phyloP scores from a whole-genome alignment of 1,139 yeast genomes.

The Sugiyamaella pinicola region DNA sequence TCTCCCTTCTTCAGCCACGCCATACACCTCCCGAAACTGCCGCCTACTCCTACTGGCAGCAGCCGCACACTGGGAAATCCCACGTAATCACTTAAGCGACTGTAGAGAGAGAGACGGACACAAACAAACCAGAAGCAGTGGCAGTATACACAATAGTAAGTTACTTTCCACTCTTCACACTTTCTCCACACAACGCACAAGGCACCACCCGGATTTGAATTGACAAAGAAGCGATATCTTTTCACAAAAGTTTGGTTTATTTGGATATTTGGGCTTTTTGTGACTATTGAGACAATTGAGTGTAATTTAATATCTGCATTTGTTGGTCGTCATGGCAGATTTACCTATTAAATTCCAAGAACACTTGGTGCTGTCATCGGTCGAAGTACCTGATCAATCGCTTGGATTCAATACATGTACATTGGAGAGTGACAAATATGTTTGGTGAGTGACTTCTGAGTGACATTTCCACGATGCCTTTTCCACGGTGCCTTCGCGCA shows the following conservation, averaged over 20 bases:
- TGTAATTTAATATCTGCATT: constrained; percentile 4
- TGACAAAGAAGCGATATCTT: not conserved
- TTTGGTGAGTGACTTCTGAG: constrained; percentile 45
- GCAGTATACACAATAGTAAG: too few relatives aligned
- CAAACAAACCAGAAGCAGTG: too few relatives aligned
- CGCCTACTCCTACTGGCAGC: too few relatives aligned
- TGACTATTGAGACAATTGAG: constrained; percentile 9
- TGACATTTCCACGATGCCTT: not conserved
- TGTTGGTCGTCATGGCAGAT: constrained; percentile 47
- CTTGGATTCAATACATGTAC: constrained; percentile 94
- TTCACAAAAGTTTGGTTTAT: not conserved
- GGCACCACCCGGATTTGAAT: not conserved
- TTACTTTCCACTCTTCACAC: not conserved
- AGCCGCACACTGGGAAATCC: too few relatives aligned
- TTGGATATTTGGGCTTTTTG: too few relatives aligned
- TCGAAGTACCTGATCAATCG: constrained; percentile 81
- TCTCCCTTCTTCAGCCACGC: too few relatives aligned
- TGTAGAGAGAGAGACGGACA: too few relatives aligned
- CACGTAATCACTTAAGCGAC: too few relatives aligned
- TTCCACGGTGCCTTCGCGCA: not conserved
- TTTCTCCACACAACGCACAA: constrained; percentile 13
- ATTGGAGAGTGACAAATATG: constrained; percentile 86
- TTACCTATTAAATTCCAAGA: constrained; percentile 97
- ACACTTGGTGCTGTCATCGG: constrained; percentile 79
- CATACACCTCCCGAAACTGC: too few relatives aligned